Evolutionary conservation across 2,329 filamentous ascomycete genomes (phyloP), one percentile per base, ranked within the genome.

Genomic region (Penicillium sp.): DNA sequence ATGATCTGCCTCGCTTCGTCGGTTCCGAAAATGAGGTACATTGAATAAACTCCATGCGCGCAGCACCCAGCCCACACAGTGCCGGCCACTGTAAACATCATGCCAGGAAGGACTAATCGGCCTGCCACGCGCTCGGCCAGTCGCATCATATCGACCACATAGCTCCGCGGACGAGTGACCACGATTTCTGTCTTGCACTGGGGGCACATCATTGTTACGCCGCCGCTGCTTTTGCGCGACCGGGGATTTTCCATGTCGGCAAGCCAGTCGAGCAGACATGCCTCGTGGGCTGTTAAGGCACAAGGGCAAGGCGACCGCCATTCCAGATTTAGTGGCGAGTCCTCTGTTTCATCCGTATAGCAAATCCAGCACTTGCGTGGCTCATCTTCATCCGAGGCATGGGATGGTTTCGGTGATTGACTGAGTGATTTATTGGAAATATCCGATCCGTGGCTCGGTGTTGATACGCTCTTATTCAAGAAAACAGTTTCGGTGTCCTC

Each of bases 261-360:
- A 17, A 97, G 88, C 92, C 92, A 99, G 67, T 91, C 88, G 37
- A 97, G 80, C 62, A 97, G 82, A 71, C 92, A 96, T 57, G 86
- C 84, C 72, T 97, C 91, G 71, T 99, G 94, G 1, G 92, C 94
- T 53, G 90, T 89, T 37, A 99, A 81, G 12, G 90, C 91, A 75
- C 94, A 99, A 0, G 88, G 88, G 71, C 94, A 99, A 1, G 94
- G 92, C 52, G 88, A 89, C 42, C 90, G 86, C 93, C 94, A 99
- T 63, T 82, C 80, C 2, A 80, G 80, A 26, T 82, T 82, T 12
- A 80, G 78, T 9, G 82, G 81, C 22, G 72, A 73, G 55, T 88
- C 85, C 66, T 88, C 86, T 7, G 80, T 85, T 62, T 85, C 82
- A 57, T 87, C 85, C 46, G 80, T 81, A 70, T 88, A 87, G 71